Percentiles rank a stretch among this genome's conserved stretches.
These are phyloP conservation scores for Clavaria fumosa DNA, from an alignment of 768 basidiomycete genomes.

Conservation along the genomic window DNA sequence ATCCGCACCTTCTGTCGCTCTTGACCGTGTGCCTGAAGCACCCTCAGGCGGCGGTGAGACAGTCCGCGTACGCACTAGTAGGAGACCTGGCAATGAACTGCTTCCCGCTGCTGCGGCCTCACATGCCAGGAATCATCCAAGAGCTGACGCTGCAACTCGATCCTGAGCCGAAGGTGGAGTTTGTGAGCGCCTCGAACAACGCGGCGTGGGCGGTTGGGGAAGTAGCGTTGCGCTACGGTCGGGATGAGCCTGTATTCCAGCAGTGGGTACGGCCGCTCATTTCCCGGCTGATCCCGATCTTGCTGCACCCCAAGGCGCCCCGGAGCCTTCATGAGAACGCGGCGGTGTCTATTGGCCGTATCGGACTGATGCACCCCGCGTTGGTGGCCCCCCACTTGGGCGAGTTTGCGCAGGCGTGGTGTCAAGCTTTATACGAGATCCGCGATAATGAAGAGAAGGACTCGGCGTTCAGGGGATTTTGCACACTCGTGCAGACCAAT, in stretches of 20 bases:
- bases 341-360: slow-evolving; percentile 92
- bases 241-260: slow-evolving; percentile 72
- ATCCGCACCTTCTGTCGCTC: slow-evolving; percentile 67
- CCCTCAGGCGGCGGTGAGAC: slow-evolving; percentile 88
- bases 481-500: slow-evolving; percentile 88
- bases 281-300: slow-evolving; percentile 79
- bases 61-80: slow-evolving; percentile 95
- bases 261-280: slow-evolving; percentile 86
- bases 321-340: slow-evolving; percentile 95
- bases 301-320: slow-evolving; percentile 84
- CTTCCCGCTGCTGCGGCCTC: slow-evolving; percentile 71
- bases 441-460: slow-evolving; percentile 99
- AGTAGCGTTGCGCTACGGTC: slow-evolving; percentile 83
- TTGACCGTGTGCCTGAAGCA: slow-evolving; percentile 87
- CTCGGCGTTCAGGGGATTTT: slow-evolving; percentile 94
- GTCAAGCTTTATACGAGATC: slow-evolving; percentile 93
- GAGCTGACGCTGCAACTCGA: slow-evolving; percentile 84
- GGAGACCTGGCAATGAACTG: slow-evolving; percentile 97
- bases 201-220: slow-evolving; percentile 99
- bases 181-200: slow-evolving; percentile 95
- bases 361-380: slow-evolving; percentile 83
- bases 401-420: slow-evolving; percentile 93
- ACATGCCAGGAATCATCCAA: slow-evolving; percentile 79
- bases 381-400: slow-evolving; percentile 80
- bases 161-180: slow-evolving; percentile 84